Conservation (phyloP, 2,329 filamentous ascomycete species). For the Diplodia corticola region DNA sequence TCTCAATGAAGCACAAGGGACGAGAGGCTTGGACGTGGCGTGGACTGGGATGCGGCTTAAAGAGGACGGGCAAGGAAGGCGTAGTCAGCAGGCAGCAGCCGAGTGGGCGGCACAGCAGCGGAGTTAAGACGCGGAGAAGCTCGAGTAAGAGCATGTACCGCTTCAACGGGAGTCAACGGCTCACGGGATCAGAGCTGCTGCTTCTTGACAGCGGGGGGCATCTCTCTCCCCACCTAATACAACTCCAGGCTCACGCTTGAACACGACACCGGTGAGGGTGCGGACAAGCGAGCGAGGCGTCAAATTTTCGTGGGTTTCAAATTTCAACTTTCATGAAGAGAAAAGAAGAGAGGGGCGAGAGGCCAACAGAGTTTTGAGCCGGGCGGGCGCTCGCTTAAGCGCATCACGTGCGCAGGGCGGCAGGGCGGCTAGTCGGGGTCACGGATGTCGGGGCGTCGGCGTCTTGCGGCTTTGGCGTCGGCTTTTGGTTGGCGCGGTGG, state of each 20-base stretch:
- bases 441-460: not conserved
- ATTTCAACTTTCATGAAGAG: slow-evolving; percentile 56
- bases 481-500: slow-evolving; percentile 16
- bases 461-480: slow-evolving; percentile 1
- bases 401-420: not conserved
- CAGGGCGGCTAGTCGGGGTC: too few species aligned
- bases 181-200: slow-evolving; percentile 30
- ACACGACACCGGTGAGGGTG: slow-evolving; percentile 24
- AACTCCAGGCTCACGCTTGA: slow-evolving; percentile 48
- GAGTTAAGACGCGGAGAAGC: slow-evolving; percentile 1
- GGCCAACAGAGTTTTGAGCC: slow-evolving; percentile 5
- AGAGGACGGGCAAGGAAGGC: not conserved
- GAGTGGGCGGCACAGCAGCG: not conserved
- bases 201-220: slow-evolving; percentile 37
- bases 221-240: slow-evolving; percentile 56
- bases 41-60: slow-evolving; percentile 13
- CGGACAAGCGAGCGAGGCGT: slow-evolving; percentile 26
- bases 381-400: slow-evolving; percentile 1
- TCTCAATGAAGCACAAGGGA: not conserved
- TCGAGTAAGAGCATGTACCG: slow-evolving; percentile 25
- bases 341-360: slow-evolving; percentile 37
- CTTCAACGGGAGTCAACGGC: slow-evolving; percentile 37
- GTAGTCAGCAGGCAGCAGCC: slow-evolving; percentile 15
- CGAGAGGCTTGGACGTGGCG: not conserved
- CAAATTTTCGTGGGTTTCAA: slow-evolving; percentile 44